Conservation (phyloP, 208 protist species). For the Zelonia costaricensis region DNA sequence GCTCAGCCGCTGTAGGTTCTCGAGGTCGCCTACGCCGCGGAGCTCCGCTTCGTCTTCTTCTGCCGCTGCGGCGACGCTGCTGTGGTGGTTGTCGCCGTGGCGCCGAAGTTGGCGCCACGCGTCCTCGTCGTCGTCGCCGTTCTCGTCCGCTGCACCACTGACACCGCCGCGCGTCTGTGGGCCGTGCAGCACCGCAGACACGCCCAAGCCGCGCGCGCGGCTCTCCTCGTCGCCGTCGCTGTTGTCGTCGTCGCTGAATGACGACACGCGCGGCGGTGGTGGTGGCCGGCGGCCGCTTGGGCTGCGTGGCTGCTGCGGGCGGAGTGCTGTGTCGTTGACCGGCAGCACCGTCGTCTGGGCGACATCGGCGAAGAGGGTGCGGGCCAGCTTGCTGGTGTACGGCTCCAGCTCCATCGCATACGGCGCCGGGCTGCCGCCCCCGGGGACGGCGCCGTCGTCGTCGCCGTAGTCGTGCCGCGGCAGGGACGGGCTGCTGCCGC, state of each 20-base stretch:
- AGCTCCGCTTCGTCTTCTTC: background rate
- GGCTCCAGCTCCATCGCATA: slow-evolving; percentile 61
- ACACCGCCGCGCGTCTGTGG: too few species aligned
- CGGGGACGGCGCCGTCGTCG: background rate
- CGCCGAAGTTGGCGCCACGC: background rate
- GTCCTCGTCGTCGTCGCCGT: slow-evolving; percentile 11
- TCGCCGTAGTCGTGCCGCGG: background rate
- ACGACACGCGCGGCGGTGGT: too few species aligned
- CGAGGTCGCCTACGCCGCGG: background rate
- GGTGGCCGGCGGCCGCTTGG: too few species aligned
- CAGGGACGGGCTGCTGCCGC: slow-evolving; percentile 8
- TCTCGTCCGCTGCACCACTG: too few species aligned
- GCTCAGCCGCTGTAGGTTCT: background rate
- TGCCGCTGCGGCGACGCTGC: too few species aligned
- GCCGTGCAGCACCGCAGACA: too few species aligned
- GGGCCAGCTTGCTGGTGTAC: slow-evolving; percentile 74
- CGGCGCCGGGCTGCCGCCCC: background rate
- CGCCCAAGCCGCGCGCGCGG: too few species aligned
- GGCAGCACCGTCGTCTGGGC: slow-evolving; percentile 75
- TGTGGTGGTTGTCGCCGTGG: too few species aligned
- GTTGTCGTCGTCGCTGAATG: too few species aligned
- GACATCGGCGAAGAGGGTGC: slow-evolving; percentile 67
- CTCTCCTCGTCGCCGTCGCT: too few species aligned
- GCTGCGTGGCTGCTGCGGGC: slow-evolving; percentile 15
- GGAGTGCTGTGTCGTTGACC: slow-evolving; percentile 30